Base-by-base conservation (phyloP, 441 rosid species). In the Mallotus japonicus region DNA sequence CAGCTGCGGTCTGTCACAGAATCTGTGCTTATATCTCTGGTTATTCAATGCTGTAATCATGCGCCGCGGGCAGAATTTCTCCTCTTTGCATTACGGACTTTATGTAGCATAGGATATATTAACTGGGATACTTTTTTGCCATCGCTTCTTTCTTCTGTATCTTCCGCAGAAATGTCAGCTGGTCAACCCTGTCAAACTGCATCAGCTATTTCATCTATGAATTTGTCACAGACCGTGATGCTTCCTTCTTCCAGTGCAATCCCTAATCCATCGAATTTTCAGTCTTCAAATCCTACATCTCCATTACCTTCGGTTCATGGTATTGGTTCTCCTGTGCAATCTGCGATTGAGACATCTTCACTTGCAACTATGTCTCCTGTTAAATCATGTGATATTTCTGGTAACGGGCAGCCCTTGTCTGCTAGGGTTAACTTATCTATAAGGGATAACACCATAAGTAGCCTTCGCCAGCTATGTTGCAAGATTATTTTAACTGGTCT, bases 61-160 rank as follows among this genome's bases (percentile, higher is more conserved):
- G 97, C 90, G 64, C 97, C 98, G 16, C 80, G 95, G 46, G 95
- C 99, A 11, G 98, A 91, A 65, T 95, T 95, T 84, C 90, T 95
- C 68, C 96, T 95, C 70, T 95, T 91, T 87, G 88, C 97, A 34
- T 74, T 93, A 46, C 90, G 88, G 78, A 88, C 88, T 73, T 85
- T 95, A 79, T 88, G 91, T 76, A 75, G 85, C 40, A 88, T 90
- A 58, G 91, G 92, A 54, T 90, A 84, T 83, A 85, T 95, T 74
- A 95, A 89, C 68, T 95, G 99, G 97, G 98, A 95, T 80, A 86
- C 86, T 28, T 85, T 90, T 73, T 79, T 95, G 74, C 97, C 95
- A 0, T 82, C 93, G 20, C 97, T 95, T 81, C 89, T 95, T 67
- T 88, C 97, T 71, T 90, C 98, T 6, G 90, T 91, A 73, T 89